Evolutionary conservation across 306 rosid genomes (phyloP).

Genomic region (Sphenostylis stenocarpa): DNA sequence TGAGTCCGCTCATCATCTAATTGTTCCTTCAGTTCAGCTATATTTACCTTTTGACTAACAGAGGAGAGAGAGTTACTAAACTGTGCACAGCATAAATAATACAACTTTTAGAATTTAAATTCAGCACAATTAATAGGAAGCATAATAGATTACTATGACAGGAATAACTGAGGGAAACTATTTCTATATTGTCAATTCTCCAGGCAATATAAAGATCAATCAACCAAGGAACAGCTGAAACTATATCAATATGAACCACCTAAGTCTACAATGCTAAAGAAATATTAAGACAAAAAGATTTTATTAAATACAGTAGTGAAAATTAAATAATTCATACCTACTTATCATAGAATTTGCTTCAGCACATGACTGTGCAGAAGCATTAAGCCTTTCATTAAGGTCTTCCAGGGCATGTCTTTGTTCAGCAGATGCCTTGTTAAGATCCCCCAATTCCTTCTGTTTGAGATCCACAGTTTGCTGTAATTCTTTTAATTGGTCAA

Average conservation of each 20-base stretch:
- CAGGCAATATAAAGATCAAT: not conserved
- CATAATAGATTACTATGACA: not conserved
- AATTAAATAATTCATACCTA: constrained; percentile 52
- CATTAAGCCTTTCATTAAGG: constrained; percentile 74
- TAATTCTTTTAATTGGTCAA: constrained; percentile 65
- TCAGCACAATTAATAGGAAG: not conserved
- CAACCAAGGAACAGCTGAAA: constrained; percentile 11
- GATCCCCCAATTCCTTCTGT: constrained; percentile 69
- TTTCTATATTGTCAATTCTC: not conserved
- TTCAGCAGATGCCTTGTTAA: constrained; percentile 62
- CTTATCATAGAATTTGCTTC: constrained; percentile 85
- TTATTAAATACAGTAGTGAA: not conserved
- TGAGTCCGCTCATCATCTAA: constrained; percentile 76
- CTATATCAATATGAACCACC: constrained; percentile 1
- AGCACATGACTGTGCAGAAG: constrained; percentile 78
- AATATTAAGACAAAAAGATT: constrained; percentile 1
- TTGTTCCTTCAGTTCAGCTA: constrained; percentile 73
- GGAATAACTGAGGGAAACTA: not conserved
- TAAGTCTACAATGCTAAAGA: constrained; percentile 15
- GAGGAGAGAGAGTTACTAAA: constrained; percentile 21
- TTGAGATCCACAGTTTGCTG: constrained; percentile 60
- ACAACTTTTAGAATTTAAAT: not conserved
- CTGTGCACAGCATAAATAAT: not conserved
- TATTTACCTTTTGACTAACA: constrained; percentile 77
- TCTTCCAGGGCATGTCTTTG: constrained; percentile 79